Conservation (phyloP, 768 basidiomycete genomes). For the Phaffia australis region DNA sequence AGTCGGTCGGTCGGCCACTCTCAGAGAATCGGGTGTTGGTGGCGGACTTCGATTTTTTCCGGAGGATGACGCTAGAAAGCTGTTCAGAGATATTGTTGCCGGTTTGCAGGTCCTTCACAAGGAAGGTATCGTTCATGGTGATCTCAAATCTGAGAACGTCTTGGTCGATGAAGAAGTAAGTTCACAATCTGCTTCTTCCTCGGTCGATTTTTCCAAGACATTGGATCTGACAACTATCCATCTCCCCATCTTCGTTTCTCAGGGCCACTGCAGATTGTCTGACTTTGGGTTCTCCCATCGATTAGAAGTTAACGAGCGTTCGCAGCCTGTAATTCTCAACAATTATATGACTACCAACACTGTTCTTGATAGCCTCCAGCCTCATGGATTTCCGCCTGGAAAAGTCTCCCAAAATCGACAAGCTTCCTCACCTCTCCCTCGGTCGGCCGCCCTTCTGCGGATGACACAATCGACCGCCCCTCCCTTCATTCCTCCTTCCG, state of each 20-base stretch:
- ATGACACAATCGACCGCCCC: conserved; percentile 10
- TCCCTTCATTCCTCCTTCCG: conserved; percentile 10
- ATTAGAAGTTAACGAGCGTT: background rate
- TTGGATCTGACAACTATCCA: too few relatives aligned
- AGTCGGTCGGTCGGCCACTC: too few relatives aligned
- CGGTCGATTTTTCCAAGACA: background rate
- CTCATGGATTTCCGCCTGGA: background rate
- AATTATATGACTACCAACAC: background rate
- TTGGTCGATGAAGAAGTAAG: conserved; percentile 64
- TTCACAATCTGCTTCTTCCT: background rate
- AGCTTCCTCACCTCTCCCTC: conserved; percentile 7
- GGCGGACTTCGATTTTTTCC: conserved; percentile 4
- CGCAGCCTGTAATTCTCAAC: background rate
- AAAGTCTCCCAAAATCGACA: background rate
- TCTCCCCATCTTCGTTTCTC: background rate
- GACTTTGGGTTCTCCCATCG: conserved; percentile 23
- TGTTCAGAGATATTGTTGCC: conserved; percentile 37
- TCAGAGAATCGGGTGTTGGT: background rate
- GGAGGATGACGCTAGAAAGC: conserved; percentile 36
- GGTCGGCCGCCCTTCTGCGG: background rate
- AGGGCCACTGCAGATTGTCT: conserved; percentile 17
- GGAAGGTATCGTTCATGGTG: conserved; percentile 66
- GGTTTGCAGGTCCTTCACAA: conserved; percentile 37
- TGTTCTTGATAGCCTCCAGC: background rate
- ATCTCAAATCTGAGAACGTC: conserved; percentile 95